A percentile compares a stretch with the other conserved stretches of the same genome.
phyloP scores from a whole-genome alignment of 1,284 basidiomycete species.

The Marasmius sp. region DNA sequence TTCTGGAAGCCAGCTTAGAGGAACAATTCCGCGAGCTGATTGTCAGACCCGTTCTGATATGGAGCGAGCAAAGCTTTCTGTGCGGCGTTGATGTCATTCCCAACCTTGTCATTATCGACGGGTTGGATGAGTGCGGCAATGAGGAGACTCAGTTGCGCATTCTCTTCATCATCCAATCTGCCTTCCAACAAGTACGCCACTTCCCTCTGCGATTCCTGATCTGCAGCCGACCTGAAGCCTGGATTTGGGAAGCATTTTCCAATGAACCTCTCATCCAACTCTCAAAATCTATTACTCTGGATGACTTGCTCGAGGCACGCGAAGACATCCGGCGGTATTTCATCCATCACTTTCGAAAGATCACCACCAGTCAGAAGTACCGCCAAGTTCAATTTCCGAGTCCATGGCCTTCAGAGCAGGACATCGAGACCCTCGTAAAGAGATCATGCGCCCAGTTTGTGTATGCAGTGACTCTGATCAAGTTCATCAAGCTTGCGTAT shows the following conservation, averaged over 20 bases:
- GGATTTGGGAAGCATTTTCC: conserved; percentile 14
- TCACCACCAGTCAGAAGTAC: neutral
- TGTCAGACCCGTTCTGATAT: no score
- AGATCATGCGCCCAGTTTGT: conserved; percentile 24
- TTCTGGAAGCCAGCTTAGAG: neutral
- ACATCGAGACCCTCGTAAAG: conserved; percentile 19
- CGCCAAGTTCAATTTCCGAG: neutral
- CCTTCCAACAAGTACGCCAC: neutral
- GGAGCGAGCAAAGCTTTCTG: neutral
- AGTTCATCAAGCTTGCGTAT: conserved; percentile 21
- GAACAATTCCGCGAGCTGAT: neutral
- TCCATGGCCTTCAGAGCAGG: conserved; percentile 18
- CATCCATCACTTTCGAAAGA: neutral
- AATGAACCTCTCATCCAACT: no score
- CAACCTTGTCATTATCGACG: neutral
- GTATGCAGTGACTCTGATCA: conserved; percentile 24
- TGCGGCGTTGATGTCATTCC: neutral
- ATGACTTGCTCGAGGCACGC: no score
- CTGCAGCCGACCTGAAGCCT: conserved; percentile 23
- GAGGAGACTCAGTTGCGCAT: neutral
- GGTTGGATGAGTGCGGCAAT: conserved; percentile 2
- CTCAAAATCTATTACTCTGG: no score
- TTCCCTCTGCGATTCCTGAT: conserved; percentile 25
- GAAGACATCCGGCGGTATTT: neutral
- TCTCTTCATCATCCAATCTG: neutral